A percentile compares a stretch with the other conserved stretches of the same genome.
These are phyloP conservation scores for baker's yeast (Saccharomyces cerevisiae) DNA, from an alignment of 805 yeast genomes.

Conservation along the genomic window DNA sequence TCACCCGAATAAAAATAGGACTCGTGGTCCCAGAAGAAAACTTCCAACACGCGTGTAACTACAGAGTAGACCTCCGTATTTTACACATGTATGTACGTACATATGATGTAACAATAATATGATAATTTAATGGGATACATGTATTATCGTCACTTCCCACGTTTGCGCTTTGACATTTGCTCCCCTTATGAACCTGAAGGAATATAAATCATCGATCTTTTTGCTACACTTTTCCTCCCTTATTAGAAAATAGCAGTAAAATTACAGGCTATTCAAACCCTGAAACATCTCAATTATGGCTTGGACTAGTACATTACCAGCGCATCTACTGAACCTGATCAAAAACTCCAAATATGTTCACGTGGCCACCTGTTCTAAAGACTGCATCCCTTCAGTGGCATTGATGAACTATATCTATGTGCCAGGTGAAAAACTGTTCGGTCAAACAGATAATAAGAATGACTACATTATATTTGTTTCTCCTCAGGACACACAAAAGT, in stretches of 20 bases:
- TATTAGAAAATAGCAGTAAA: too few relatives aligned
- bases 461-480: slow-evolving; percentile 61
- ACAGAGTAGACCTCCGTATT: neutral
- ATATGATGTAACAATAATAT: neutral
- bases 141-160: neutral
- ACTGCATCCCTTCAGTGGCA: slow-evolving; percentile 76
- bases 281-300: slow-evolving; percentile 17
- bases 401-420: slow-evolving; percentile 84
- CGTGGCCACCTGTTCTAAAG: slow-evolving; percentile 63
- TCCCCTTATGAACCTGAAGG: slow-evolving; percentile 22
- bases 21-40: slow-evolving; percentile 34
- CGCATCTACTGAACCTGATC: slow-evolving; percentile 38
- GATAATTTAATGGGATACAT: neutral
- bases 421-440: slow-evolving; percentile 33
- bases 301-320: slow-evolving; percentile 31
- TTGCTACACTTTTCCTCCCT: neutral
- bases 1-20: slow-evolving; percentile 29
- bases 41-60: slow-evolving; percentile 22
- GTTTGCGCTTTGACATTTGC: neutral
- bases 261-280: neutral
- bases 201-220: neutral
- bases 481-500: slow-evolving; percentile 64
- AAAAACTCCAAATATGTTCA: slow-evolving; percentile 66
- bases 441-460: slow-evolving; percentile 25
- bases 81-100: neutral